Percentiles rank a stretch among this genome's conserved stretches.
These are phyloP conservation scores for Clavariopsis aquatica DNA, from an alignment of 495 filamentous ascomycete species.

Conservation along the genomic window DNA sequence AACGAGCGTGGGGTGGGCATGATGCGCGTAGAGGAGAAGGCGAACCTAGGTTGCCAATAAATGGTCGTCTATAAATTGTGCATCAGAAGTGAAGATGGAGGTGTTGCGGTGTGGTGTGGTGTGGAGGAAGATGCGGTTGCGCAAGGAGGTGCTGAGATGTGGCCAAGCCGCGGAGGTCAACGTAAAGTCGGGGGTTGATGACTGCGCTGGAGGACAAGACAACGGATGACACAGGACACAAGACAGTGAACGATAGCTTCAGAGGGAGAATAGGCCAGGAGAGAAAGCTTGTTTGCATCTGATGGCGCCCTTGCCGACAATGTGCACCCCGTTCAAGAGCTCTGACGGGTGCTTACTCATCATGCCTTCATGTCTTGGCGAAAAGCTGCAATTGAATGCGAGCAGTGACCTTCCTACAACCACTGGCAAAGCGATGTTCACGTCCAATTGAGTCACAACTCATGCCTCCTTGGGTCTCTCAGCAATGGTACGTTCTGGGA, in stretches of 20 bases:
- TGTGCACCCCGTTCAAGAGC: background rate
- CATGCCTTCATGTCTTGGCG: background rate
- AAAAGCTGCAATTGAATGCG: background rate
- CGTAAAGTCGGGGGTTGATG: background rate
- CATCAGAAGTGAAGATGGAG: constrained; percentile 29
- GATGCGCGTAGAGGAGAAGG: constrained; percentile 13
- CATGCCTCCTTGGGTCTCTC: constrained; percentile 24
- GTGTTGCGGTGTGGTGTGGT: constrained; percentile 7
- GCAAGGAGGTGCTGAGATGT: background rate
- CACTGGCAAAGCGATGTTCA: background rate
- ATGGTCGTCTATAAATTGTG: constrained; percentile 22
- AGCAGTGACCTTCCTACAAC: background rate
- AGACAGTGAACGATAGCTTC: background rate
- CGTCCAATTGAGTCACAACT: constrained; percentile 2
- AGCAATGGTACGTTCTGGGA: constrained; percentile 21
- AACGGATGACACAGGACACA: background rate
- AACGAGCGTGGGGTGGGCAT: constrained; percentile 50
- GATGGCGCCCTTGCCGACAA: background rate
- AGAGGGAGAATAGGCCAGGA: background rate
- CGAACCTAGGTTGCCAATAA: constrained; percentile 33
- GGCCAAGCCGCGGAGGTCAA: background rate
- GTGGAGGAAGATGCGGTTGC: background rate
- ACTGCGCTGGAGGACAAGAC: background rate
- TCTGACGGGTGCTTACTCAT: background rate
- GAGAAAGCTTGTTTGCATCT: background rate